Percentiles rank a stretch among this genome's conserved stretches.
Evolutionary conservation across 1,284 basidiomycete species (phyloP).

Genomic region (Cryptococcus sp.): DNA sequence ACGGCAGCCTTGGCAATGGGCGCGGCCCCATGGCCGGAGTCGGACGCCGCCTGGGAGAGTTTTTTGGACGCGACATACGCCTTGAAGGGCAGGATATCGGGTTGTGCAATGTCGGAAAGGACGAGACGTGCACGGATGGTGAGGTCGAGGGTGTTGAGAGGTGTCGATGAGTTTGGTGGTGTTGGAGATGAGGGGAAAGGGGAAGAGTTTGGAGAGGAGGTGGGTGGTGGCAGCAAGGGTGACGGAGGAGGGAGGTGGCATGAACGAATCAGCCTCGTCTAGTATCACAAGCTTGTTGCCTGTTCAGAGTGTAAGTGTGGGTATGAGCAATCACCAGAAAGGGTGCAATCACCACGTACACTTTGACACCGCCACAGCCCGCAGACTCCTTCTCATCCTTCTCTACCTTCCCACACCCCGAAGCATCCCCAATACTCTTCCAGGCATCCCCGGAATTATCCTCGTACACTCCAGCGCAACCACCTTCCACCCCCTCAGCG

Average conservation of each 20-base stretch:
- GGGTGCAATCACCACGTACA: conserved; percentile 18
- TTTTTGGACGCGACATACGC: conserved; percentile 46
- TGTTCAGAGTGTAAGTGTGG: no score
- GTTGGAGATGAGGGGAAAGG: conserved; percentile 34
- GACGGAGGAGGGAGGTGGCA: conserved; percentile 38
- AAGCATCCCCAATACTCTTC: conserved; percentile 33
- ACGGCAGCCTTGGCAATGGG: conserved; percentile 41
- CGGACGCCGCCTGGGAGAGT: conserved; percentile 8
- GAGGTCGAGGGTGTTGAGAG: conserved; percentile 50
- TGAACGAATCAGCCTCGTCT: conserved; percentile 50
- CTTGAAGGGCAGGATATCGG: conserved; percentile 45
- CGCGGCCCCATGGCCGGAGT: conserved; percentile 4
- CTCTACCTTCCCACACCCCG: conserved; percentile 37
- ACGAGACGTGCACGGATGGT: conserved; percentile 46
- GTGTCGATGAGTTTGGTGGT: conserved; percentile 48
- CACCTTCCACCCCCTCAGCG: conserved; percentile 36
- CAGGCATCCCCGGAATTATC: conserved; percentile 39
- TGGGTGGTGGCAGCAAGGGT: conserved; percentile 41
- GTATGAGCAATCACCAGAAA: conserved; percentile 9
- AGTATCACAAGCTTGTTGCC: conserved; percentile 44
- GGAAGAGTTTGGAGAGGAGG: conserved; percentile 46
- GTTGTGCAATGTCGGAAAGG: conserved; percentile 37
- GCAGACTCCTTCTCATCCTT: conserved; percentile 29
- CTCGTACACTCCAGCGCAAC: conserved; percentile 49
- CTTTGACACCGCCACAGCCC: conserved; percentile 12